phyloP scores from a whole-genome alignment of 192 early-diverging fungal genomes.

The Lunasporangiospora selenospora region DNA sequence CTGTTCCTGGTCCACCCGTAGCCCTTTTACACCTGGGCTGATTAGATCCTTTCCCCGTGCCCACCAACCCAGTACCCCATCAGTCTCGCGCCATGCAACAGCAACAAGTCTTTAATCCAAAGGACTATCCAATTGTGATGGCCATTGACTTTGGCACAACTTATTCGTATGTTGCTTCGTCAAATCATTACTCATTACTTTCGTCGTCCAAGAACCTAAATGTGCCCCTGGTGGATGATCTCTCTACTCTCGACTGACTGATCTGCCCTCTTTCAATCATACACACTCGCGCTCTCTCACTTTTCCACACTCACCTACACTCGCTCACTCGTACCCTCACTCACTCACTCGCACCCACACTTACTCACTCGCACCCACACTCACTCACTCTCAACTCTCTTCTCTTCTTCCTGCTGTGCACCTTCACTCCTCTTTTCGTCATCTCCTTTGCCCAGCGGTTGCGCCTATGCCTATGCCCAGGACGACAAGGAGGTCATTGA shows the following conservation, averaged over 20 bases:
- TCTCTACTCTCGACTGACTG: neutral
- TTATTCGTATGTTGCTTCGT: constrained; percentile 15
- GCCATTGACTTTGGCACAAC: constrained; percentile 53
- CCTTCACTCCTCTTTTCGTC: neutral
- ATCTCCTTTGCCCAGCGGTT: constrained; percentile 10
- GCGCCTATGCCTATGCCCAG: constrained; percentile 44
- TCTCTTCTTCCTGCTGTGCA: neutral
- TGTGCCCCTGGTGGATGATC: too few relatives aligned
- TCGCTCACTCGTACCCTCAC: neutral
- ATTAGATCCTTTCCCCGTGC: too few relatives aligned
- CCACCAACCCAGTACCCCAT: too few relatives aligned
- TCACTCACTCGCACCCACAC: neutral
- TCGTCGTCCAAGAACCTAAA: too few relatives aligned
- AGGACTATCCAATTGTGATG: constrained; percentile 48
- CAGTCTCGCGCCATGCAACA: constrained; percentile 6
- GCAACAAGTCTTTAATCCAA: constrained; percentile 38
- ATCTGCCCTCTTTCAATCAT: neutral
- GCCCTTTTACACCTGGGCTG: too few relatives aligned
- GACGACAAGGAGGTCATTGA: constrained; percentile 46
- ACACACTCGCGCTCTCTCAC: neutral
- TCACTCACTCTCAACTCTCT: neutral
- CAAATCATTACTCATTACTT: neutral
- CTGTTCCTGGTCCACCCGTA: too few relatives aligned
- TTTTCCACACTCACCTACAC: neutral
- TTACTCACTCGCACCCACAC: neutral